A percentile compares a stretch with the other conserved stretches of the same genome.
phyloP scores from a whole-genome alignment of 768 basidiomycete genomes.

The Clitopilus passeckerianus region DNA sequence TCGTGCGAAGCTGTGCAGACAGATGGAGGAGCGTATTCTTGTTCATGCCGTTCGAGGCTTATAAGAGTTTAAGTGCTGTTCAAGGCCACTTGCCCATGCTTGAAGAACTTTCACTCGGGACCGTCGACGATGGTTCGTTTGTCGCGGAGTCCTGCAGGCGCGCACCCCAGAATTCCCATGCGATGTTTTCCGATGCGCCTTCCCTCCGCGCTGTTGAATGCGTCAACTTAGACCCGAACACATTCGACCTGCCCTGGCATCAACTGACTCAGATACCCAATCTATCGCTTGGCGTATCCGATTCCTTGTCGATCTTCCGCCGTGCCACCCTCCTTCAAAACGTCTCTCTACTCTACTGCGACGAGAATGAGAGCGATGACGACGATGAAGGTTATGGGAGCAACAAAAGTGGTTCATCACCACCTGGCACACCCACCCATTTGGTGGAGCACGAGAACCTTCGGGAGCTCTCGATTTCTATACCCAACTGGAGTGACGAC shows the following conservation, averaged over 20 bases:
- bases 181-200: constrained; percentile 14
- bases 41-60: constrained; percentile 14
- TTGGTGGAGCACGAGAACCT: constrained; percentile 24
- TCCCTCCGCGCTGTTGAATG: constrained; percentile 16
- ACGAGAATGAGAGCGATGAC: constrained; percentile 2
- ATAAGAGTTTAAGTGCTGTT: constrained; percentile 10
- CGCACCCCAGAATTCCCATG: background rate
- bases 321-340: constrained; percentile 11
- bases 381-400: background rate
- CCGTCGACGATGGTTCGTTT: constrained; percentile 5
- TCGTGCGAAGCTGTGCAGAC: constrained; percentile 14
- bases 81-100: constrained; percentile 15
- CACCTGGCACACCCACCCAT: constrained; percentile 1
- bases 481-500: constrained; percentile 27
- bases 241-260: constrained; percentile 15
- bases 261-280: constrained; percentile 15
- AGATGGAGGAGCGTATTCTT: constrained; percentile 16
- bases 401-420: background rate
- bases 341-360: constrained; percentile 13
- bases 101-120: constrained; percentile 15
- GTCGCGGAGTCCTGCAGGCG: background rate
- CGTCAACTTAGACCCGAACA: constrained; percentile 16
- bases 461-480: constrained; percentile 29
- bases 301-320: constrained; percentile 8
- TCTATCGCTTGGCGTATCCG: constrained; percentile 2